A percentile compares a stretch with the other conserved stretches of the same genome.
Conservation (phyloP, 2,329 filamentous ascomycete species). For the Massarina eburnea region DNA sequence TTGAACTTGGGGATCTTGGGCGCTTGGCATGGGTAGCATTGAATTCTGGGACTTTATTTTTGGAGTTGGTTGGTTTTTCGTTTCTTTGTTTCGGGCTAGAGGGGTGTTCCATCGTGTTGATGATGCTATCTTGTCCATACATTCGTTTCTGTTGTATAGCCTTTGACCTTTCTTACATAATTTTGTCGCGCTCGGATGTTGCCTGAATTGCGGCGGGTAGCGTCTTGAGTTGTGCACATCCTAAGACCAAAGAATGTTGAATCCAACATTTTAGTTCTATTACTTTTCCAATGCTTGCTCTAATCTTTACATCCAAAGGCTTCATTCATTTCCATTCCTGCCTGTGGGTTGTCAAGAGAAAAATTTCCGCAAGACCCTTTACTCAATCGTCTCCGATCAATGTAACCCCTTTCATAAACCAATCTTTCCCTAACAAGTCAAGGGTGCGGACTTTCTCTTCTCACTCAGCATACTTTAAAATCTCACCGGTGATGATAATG, state of each 20-base stretch:
- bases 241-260: neutral
- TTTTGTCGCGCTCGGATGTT: neutral
- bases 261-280: no score
- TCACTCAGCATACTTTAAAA: no score
- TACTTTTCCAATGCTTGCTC: no score
- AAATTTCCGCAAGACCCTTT: no score
- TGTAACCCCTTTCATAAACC: no score
- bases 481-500: no score
- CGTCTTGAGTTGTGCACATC: neutral
- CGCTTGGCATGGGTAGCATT: conserved; percentile 19
- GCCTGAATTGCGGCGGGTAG: conserved; percentile 1
- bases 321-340: no score
- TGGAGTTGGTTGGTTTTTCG: conserved; percentile 5
- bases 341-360: no score
- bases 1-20: conserved; percentile 36
- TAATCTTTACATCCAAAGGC: no score
- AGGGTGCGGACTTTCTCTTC: no score
- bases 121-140: neutral
- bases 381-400: no score
- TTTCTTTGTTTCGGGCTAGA: neutral
- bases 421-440: no score
- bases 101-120: neutral
- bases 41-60: conserved; percentile 10
- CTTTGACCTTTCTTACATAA: neutral
- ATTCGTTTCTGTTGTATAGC: neutral